Evolutionary conservation across 2,329 filamentous ascomycete species (phyloP), one percentile per base, ranked within the genome.

Genomic region (Calonectria crousiana): DNA sequence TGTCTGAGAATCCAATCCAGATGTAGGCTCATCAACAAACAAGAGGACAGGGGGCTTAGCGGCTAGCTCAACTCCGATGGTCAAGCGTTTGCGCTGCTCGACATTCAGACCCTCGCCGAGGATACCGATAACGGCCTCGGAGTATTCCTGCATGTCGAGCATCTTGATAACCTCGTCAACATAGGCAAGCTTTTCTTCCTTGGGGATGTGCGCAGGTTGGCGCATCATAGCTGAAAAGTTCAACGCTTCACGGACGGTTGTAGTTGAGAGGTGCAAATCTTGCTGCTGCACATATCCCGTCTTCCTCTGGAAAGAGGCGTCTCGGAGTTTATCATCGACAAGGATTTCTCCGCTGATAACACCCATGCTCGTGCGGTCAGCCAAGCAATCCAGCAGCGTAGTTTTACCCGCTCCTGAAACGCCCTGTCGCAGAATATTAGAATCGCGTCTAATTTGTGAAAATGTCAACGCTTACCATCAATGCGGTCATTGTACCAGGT

Each of bases 231-330:
- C 95, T 77, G 93, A 95, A 84, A 98, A 98, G 76, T 91, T 91
- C 41, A 98, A 88, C 4, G 95, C 95, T 84, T 98, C 95, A 72
- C 95, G 92, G 32, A 97, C 95, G 0, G 95, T 97, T 0, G 92
- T 92, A 0, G 95, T 97, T 18, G 92, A 88, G 16, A 96, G 87
- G 83, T 97, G 95, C 2, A 97, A 88, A 89, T 98, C 95, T 81
- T 97, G 95, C 82, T 98, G 95, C 81, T 97, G 94, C 30, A 95
- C 95, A 78, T 97, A 97, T 53, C 95, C 95, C 0, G 94, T 96
- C 85, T 95, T 96, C 69, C 95, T 92, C 82, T 97, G 95, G 89
- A 97, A 97, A 0, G 93, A 95, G 16, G 89, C 88, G 77, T 96
- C 94, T 44, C 94, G 91, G 36, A 90, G 91, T 52, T 88, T 89